Percentiles rank a stretch among this genome's conserved stretches.
Conservation (phyloP, 495 filamentous ascomycete genomes). For the Xylaria cubensis region DNA sequence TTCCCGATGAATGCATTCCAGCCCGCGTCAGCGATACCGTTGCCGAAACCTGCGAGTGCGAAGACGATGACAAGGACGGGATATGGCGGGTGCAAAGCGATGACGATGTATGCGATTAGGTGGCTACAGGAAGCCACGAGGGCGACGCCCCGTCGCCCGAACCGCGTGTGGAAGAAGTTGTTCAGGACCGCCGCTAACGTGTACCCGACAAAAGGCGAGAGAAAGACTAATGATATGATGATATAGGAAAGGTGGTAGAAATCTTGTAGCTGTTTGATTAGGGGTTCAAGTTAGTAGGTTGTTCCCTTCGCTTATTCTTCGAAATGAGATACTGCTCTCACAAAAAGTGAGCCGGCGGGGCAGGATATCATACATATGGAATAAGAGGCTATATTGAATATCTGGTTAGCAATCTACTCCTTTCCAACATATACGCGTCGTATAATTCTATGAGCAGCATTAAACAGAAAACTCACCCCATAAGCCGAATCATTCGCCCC, state of each 20-base stretch:
- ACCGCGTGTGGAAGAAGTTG: conserved; percentile 58
- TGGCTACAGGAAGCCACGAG: conserved; percentile 69
- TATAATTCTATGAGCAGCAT: not conserved
- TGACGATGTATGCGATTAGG: conserved; percentile 70
- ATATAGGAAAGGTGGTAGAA: conserved; percentile 79
- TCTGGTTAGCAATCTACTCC: conserved; percentile 26
- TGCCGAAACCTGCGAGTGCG: conserved; percentile 73
- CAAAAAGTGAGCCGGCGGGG: not conserved
- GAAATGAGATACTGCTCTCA: not conserved
- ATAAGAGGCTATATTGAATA: conserved; percentile 55
- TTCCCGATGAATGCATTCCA: conserved; percentile 88
- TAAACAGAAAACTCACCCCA: conserved; percentile 60
- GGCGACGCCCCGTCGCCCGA: conserved; percentile 80
- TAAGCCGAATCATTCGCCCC: conserved; percentile 83
- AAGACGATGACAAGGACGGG: conserved; percentile 75
- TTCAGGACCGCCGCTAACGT: conserved; percentile 77
- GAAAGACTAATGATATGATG: conserved; percentile 79
- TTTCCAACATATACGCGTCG: not conserved
- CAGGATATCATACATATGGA: conserved; percentile 52
- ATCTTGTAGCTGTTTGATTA: conserved; percentile 55
- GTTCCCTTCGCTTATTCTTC: not conserved
- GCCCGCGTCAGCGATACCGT: conserved; percentile 72
- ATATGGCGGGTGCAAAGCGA: conserved; percentile 77
- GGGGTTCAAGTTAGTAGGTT: conserved; percentile 8
- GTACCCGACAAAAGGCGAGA: conserved; percentile 82